These are phyloP conservation scores for Isoetes engelmannii DNA, from an alignment of 83 land plant genomes.

Conservation along the genomic window DNA sequence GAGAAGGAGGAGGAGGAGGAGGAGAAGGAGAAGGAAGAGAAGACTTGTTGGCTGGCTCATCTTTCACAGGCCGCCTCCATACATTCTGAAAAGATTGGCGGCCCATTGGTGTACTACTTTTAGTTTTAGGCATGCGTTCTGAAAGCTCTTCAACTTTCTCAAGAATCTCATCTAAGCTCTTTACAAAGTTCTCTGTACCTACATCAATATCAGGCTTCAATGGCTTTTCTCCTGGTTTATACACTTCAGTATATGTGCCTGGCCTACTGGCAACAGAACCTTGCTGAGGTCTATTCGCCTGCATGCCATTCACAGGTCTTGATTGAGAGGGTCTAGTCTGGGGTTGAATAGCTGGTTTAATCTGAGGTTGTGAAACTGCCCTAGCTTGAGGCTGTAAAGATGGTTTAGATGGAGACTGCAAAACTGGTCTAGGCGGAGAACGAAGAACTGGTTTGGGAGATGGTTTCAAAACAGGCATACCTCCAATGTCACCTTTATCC, in stretches of 20 bases:
- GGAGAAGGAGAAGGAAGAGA: background rate
- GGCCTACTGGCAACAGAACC: background rate
- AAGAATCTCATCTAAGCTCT: too few species aligned
- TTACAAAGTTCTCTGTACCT: too few species aligned
- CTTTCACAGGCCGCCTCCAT: too few species aligned
- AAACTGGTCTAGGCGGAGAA: background rate
- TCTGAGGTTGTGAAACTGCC: too few species aligned
- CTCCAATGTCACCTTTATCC: background rate
- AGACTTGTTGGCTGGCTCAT: too few species aligned
- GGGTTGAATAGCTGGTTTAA: too few species aligned
- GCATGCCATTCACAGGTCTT: background rate
- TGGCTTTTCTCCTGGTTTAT: background rate
- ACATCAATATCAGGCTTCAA: background rate
- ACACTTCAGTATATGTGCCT: background rate
- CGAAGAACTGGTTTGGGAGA: slow-evolving; percentile 4
- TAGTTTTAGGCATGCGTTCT: too few species aligned
- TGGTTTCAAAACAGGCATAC: background rate
- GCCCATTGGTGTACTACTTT: too few species aligned
- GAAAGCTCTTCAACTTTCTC: too few species aligned
- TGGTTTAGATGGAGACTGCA: background rate
- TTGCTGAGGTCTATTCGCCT: background rate
- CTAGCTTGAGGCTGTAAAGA: background rate
- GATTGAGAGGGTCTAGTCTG: background rate
- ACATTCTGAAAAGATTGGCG: too few species aligned
- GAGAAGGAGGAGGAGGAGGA: background rate